A percentile compares a stretch with the other conserved stretches of the same genome.
These are phyloP conservation scores for Tricholomella constricta DNA, from an alignment of 768 basidiomycete genomes.

Conservation along the genomic window DNA sequence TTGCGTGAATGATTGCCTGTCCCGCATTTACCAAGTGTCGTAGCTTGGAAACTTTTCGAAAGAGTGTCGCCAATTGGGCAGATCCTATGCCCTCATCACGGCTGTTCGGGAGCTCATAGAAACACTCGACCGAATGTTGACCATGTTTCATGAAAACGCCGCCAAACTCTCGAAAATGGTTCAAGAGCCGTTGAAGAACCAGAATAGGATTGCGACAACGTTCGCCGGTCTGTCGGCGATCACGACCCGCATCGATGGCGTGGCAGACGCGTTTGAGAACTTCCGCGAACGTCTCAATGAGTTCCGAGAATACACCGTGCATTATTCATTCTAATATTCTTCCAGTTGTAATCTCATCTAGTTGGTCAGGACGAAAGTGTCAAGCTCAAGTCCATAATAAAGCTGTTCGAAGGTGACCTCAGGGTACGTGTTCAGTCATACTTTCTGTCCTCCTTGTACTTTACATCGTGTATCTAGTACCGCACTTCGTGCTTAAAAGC, in stretches of 20 bases:
- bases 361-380: slow-evolving; percentile 17
- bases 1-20: no score
- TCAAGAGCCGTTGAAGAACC: background rate
- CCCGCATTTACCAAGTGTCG: no score
- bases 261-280: slow-evolving; percentile 12
- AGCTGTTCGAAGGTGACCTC: slow-evolving; percentile 10
- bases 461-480: slow-evolving; percentile 8
- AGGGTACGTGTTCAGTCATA: slow-evolving; percentile 4
- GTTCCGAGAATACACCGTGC: slow-evolving; percentile 21
- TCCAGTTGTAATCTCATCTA: no score
- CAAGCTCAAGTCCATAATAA: slow-evolving; percentile 6
- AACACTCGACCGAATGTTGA: slow-evolving; percentile 12
- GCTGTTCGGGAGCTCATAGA: slow-evolving; percentile 13
- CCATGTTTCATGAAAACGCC: slow-evolving; percentile 15
- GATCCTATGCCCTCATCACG: slow-evolving; percentile 21
- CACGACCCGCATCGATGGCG: slow-evolving; percentile 6
- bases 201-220: background rate
- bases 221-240: background rate
- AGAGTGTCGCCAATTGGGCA: slow-evolving; percentile 19
- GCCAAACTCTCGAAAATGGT: no score
- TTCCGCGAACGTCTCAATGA: slow-evolving; percentile 18
- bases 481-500: slow-evolving; percentile 11
- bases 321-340: no score
- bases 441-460: no score
- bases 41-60: slow-evolving; percentile 15